Conservation (phyloP, 2,329 filamentous ascomycete genomes). For the Trichoderma endophyticum region DNA sequence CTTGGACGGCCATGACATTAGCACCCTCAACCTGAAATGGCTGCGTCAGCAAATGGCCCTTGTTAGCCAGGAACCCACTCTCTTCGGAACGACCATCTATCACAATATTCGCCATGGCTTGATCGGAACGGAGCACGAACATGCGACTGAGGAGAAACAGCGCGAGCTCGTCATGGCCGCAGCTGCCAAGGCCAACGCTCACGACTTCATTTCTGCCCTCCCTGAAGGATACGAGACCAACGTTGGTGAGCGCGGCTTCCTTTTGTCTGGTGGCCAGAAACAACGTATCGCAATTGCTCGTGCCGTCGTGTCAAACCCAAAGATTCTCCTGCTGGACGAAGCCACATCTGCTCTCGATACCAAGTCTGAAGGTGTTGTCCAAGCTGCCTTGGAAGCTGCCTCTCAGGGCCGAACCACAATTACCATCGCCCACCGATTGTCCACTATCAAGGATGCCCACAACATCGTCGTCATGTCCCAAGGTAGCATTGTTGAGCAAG, state of each 20-base stretch:
- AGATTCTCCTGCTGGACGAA: constrained; percentile 89
- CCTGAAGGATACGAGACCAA: constrained; percentile 91
- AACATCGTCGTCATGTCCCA: constrained; percentile 92
- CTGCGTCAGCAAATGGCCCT: constrained; percentile 87
- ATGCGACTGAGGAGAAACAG: constrained; percentile 63
- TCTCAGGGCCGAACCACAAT: constrained; percentile 88
- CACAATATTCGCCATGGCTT: constrained; percentile 86
- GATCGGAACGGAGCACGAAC: constrained; percentile 76
- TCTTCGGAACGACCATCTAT: constrained; percentile 87
- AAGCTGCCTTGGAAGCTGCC: constrained; percentile 85
- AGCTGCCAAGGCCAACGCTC: constrained; percentile 87
- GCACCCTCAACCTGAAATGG: constrained; percentile 82
- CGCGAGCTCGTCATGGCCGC: constrained; percentile 72
- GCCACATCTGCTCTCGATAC: constrained; percentile 93
- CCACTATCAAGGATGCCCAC: constrained; percentile 89
- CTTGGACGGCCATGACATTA: constrained; percentile 80
- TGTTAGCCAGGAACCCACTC: constrained; percentile 87
- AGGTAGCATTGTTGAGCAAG: constrained; percentile 85
- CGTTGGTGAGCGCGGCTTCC: constrained; percentile 88
- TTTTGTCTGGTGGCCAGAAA: constrained; percentile 92
- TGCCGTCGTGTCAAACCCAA: constrained; percentile 86
- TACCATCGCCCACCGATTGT: constrained; percentile 90
- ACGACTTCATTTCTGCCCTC: constrained; percentile 80
- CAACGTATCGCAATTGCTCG: constrained; percentile 94
- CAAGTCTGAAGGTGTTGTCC: constrained; percentile 90